These are phyloP conservation scores for Leccinum imitatum DNA, from an alignment of 768 basidiomycete species.

Conservation along the genomic window DNA sequence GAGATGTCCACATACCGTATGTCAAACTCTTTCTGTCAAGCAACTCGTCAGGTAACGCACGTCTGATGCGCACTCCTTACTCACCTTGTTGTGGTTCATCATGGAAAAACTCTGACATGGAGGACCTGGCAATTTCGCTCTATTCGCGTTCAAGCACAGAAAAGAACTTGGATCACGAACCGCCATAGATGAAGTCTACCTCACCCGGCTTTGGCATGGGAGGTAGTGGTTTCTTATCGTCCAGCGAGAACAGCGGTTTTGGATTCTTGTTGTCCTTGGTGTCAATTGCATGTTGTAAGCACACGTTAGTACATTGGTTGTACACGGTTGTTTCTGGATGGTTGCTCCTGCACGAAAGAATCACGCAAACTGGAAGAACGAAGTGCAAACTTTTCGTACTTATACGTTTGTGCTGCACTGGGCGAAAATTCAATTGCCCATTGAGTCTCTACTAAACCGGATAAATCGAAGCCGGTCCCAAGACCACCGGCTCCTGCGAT, in stretches of 20 bases:
- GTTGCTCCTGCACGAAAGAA: constrained; percentile 47
- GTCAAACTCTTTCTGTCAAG: constrained; percentile 53
- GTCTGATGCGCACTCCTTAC: not conserved
- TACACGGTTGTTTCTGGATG: constrained; percentile 61
- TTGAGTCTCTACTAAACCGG: constrained; percentile 58
- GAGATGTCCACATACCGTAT: constrained; percentile 42
- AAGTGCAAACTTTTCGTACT: constrained; percentile 38
- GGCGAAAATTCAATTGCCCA: constrained; percentile 70
- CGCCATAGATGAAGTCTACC: constrained; percentile 74
- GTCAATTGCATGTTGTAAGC: constrained; percentile 60
- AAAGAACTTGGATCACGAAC: constrained; percentile 36
- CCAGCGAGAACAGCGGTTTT: constrained; percentile 40
- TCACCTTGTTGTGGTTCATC: constrained; percentile 61
- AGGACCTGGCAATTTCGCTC: constrained; percentile 46
- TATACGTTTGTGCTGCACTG: constrained; percentile 62
- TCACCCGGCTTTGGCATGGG: constrained; percentile 57
- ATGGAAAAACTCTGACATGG: constrained; percentile 74
- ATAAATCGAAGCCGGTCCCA: constrained; percentile 62
- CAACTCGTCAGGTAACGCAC: constrained; percentile 4
- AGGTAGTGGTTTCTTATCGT: constrained; percentile 38
- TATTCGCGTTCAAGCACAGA: not conserved
- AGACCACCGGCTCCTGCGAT: constrained; percentile 70
- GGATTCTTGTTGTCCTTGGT: constrained; percentile 41
- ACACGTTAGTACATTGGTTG: constrained; percentile 59
- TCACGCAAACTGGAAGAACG: not conserved